phyloP scores from a whole-genome alignment of 768 basidiomycete species.

The Pulveroboletus sp. region DNA sequence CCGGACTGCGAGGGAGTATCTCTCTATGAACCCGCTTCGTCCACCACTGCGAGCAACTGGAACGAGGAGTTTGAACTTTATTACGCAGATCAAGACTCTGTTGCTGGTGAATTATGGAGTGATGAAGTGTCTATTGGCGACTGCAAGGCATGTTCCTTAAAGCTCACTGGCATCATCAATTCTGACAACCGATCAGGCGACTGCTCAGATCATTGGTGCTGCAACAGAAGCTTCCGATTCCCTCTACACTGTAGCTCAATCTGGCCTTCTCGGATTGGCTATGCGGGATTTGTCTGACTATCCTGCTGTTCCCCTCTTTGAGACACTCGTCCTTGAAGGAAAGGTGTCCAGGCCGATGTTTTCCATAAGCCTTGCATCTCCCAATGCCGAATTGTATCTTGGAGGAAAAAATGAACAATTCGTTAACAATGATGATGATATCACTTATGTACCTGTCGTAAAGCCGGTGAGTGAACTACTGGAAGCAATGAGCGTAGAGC shows the following conservation, averaged over 20 bases:
- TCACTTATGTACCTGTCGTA: no score
- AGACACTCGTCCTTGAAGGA: no score
- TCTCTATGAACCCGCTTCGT: slow-evolving; percentile 27
- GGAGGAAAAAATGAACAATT: no score
- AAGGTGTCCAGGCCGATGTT: no score
- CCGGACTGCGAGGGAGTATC: no score
- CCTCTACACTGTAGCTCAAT: slow-evolving; percentile 8
- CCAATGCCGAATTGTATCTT: no score
- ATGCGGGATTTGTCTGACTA: slow-evolving; percentile 37
- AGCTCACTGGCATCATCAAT: not conserved
- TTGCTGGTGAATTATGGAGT: slow-evolving; percentile 1
- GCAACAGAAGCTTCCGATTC: not conserved
- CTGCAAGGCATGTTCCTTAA: slow-evolving; percentile 1
- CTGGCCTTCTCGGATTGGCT: slow-evolving; percentile 38
- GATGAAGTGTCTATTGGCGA: slow-evolving; percentile 11
- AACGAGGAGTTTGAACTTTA: not conserved
- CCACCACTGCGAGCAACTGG: slow-evolving; percentile 5
- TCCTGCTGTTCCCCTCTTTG: slow-evolving; percentile 29
- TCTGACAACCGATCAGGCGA: slow-evolving; percentile 2
- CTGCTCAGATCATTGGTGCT: slow-evolving; percentile 3
- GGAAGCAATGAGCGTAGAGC: no score
- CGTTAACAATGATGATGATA: no score
- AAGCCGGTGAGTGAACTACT: no score
- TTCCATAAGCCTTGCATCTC: no score
- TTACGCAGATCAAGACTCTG: not conserved